phyloP scores from a whole-genome alignment of 768 basidiomycete species.

The Scleroderma citrinum region DNA sequence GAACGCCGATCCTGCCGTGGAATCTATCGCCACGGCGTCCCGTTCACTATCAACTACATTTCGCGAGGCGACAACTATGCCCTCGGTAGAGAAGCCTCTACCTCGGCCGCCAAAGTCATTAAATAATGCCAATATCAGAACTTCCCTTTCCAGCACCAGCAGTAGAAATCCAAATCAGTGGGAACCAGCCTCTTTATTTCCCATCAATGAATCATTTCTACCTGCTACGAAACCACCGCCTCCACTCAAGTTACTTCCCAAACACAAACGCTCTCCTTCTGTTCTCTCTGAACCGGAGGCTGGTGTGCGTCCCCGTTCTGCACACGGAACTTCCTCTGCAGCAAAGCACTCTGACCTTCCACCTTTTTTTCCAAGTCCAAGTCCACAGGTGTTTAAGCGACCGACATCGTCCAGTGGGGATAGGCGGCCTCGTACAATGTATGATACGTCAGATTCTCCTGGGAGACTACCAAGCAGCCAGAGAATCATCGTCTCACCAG shows the following conservation, averaged over 20 bases:
- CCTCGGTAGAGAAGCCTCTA: background rate
- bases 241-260: conserved; percentile 7
- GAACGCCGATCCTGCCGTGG: background rate
- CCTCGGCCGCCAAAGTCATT: background rate
- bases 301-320: background rate
- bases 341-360: background rate
- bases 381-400: background rate
- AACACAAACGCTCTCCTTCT: conserved; percentile 11
- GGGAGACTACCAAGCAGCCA: background rate
- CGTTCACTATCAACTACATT: background rate
- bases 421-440: background rate
- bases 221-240: conserved; percentile 16
- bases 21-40: background rate
- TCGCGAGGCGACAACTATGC: background rate
- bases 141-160: background rate
- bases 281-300: background rate
- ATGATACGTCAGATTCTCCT: background rate
- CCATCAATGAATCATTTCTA: conserved; percentile 15
- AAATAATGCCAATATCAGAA: background rate
- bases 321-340: background rate
- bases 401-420: background rate
- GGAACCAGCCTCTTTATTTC: conserved; percentile 7
- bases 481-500: background rate
- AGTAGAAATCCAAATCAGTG: background rate
- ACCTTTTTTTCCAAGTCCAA: background rate